Evolutionary conservation across 306 rosid genomes (phyloP), one percentile per base, ranked within the genome.

Genomic region (Geum urbanum): DNA sequence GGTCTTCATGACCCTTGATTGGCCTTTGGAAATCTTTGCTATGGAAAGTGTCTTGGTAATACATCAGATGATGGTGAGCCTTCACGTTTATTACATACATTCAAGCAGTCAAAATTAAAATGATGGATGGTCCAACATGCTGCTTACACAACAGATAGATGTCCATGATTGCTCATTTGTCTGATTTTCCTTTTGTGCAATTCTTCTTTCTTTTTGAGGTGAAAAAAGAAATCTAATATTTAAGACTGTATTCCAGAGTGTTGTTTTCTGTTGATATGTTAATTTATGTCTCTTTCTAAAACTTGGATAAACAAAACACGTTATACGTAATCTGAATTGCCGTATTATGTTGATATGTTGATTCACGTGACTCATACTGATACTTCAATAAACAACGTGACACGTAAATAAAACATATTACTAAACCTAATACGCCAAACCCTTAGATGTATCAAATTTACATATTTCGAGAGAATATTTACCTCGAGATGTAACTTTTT

Each of bases 21-120:
- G 55, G 51, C 68, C 69, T 37, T 59, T 64, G 81, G 79, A 82
- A 85, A 84, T 82, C 75, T 73, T 82, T 75, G 78, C 72, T 72
- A 81, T 80, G 78, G 59, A 81, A 84, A 80, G 91, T 82, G 79
- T 66, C 51, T 51, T 73, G 74, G 81, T 81, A 57, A 35, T 67
- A 84, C 74, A 44, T 56, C 77, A 69, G 92, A 91, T 86, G 89
- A 91, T 91, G 88, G 92, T 78, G 73, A 66, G 82, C 75, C 56
- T 84, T 88, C 97, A 91, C 97, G 96, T 91, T 80, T 86, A 80
- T 88, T 73, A 77, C 87, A 86, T 76, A 75, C 86, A 82, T 75
- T 79, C 44, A 75, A 77, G 80, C 88, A 86, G 92, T 84, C 88
- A 82, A 85, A 81, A 77, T 69, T 56, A 72, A 81, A 43, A 82